Percentiles rank a stretch among this genome's conserved stretches.
phyloP scores from a whole-genome alignment of 2,329 filamentous ascomycete genomes.

The Hysterium pulicare region DNA sequence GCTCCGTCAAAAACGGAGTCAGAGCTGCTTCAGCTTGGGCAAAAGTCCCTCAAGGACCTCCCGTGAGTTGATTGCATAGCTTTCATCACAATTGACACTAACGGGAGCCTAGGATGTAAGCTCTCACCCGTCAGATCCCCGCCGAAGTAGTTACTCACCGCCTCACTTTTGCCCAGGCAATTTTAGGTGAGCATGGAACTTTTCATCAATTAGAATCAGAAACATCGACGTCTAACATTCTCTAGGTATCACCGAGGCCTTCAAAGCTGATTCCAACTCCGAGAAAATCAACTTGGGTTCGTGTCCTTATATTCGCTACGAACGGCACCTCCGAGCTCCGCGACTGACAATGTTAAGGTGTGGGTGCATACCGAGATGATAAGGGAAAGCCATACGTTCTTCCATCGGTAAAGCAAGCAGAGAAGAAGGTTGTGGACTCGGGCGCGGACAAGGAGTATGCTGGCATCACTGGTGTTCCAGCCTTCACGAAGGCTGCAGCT shows the following conservation, averaged over 20 bases:
- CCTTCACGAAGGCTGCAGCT: constrained; percentile 90
- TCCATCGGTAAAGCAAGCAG: constrained; percentile 84
- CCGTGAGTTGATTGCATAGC: constrained; percentile 58
- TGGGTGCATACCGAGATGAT: constrained; percentile 97
- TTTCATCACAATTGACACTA: constrained; percentile 16
- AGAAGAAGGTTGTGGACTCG: constrained; percentile 76
- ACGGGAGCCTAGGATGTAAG: constrained; percentile 31
- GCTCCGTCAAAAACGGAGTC: constrained; percentile 38
- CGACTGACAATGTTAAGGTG: constrained; percentile 55
- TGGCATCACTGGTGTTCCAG: constrained; percentile 91
- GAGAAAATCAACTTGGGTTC: constrained; percentile 97
- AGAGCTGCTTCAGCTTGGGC: constrained; percentile 80
- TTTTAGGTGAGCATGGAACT: constrained; percentile 60
- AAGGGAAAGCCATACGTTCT: constrained; percentile 97
- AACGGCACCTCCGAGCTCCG: not conserved
- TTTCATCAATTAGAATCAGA: constrained; percentile 12
- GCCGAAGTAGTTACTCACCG: constrained; percentile 2
- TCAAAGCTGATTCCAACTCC: constrained; percentile 90
- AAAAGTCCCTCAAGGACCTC: constrained; percentile 88
- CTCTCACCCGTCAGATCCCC: not conserved
- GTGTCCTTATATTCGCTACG: constrained; percentile 17
- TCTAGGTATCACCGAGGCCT: constrained; percentile 89
- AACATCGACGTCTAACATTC: constrained; percentile 18
- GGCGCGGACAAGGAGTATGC: constrained; percentile 95
- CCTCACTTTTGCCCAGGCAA: constrained; percentile 55